A percentile compares a stretch with the other conserved stretches of the same genome.
phyloP scores from a whole-genome alignment of 495 filamentous ascomycete genomes.

The Xylaria bambusicola region DNA sequence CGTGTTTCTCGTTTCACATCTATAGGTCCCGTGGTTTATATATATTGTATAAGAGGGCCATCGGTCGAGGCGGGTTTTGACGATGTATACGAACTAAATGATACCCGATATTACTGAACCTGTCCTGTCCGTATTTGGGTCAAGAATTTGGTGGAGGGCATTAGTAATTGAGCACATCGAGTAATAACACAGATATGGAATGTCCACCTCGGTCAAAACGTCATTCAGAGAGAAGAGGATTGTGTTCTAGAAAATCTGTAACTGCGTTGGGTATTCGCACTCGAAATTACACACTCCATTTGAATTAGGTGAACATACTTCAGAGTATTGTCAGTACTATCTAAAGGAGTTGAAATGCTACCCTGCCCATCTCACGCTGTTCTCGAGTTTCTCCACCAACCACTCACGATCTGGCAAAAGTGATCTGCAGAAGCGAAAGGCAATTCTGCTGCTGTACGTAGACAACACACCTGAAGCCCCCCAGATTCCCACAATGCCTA shows the following conservation, averaged over 20 bases:
- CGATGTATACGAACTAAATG: not conserved
- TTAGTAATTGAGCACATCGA: not conserved
- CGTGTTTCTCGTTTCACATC: not conserved
- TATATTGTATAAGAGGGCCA: not conserved
- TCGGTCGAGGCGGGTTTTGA: no score
- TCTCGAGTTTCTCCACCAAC: constrained; percentile 19
- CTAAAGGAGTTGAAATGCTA: not conserved
- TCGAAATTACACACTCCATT: no score
- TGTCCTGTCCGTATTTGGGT: not conserved
- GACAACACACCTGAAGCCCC: not conserved
- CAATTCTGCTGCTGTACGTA: not conserved
- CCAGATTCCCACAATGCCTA: constrained; percentile 1
- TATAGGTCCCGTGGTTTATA: not conserved
- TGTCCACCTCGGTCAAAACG: no score
- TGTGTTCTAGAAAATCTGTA: no score
- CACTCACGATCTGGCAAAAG: not conserved
- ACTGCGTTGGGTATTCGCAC: no score
- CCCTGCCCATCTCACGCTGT: not conserved
- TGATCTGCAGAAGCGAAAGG: no score
- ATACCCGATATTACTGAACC: not conserved
- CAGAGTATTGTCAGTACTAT: not conserved
- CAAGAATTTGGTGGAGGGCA: not conserved
- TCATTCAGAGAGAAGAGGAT: no score
- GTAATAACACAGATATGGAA: no score
- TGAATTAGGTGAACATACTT: no score